These are phyloP conservation scores for Pleurotus tuber-regium DNA, from an alignment of 768 basidiomycete genomes.

Conservation along the genomic window DNA sequence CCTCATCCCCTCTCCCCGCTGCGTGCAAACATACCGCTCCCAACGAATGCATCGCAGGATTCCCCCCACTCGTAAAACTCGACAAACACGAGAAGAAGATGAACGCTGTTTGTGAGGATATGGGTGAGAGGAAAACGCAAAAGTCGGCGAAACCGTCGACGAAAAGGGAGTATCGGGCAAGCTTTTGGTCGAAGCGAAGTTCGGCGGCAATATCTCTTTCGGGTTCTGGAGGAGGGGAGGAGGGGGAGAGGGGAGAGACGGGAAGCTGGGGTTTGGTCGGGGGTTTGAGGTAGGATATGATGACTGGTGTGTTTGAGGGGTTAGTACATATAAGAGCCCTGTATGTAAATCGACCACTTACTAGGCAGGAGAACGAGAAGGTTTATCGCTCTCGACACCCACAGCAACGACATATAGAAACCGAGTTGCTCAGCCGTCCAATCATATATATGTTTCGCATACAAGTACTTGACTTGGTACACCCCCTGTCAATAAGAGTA, in stretches of 20 bases:
- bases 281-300: slow-evolving; percentile 62
- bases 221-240: slow-evolving; percentile 25
- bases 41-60: slow-evolving; percentile 70
- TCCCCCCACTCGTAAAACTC: slow-evolving; percentile 65
- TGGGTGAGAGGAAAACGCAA: slow-evolving; percentile 52
- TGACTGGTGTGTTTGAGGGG: slow-evolving; percentile 33
- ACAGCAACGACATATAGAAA: slow-evolving; percentile 72
- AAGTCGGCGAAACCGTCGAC: slow-evolving; percentile 65
- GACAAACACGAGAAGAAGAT: slow-evolving; percentile 59
- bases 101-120: slow-evolving; percentile 52
- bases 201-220: slow-evolving; percentile 49
- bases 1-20: slow-evolving; percentile 40
- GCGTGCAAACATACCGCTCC: slow-evolving; percentile 66
- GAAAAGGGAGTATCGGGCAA: slow-evolving; percentile 63
- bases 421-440: slow-evolving; percentile 69
- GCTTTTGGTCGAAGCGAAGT: slow-evolving; percentile 64
- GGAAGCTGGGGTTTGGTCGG: slow-evolving; percentile 30
- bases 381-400: slow-evolving; percentile 61
- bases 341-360: slow-evolving; percentile 29
- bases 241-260: slow-evolving; percentile 19
- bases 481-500: slow-evolving; percentile 45
- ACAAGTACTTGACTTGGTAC: slow-evolving; percentile 75
- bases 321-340: not conserved
- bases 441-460: slow-evolving; percentile 67
- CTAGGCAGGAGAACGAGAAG: slow-evolving; percentile 68